A percentile compares a stretch with the other conserved stretches of the same genome.
phyloP scores from a whole-genome alignment of 1,139 yeast species.

The Zygoascus meyerae region DNA sequence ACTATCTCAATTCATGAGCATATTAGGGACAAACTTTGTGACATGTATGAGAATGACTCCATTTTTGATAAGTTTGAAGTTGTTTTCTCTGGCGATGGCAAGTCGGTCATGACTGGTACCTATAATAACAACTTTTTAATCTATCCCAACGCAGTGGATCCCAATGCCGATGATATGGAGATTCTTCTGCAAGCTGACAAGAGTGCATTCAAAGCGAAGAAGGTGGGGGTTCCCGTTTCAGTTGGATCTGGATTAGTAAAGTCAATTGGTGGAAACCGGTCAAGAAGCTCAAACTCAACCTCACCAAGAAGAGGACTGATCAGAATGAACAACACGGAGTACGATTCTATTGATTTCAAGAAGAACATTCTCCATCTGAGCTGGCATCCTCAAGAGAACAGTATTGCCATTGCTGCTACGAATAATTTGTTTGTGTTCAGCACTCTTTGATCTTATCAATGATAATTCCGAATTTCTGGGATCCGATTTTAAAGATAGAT shows the following conservation, averaged over 20 bases:
- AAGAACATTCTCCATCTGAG: slow-evolving; percentile 92
- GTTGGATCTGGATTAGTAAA: slow-evolving; percentile 20
- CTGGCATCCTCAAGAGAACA: slow-evolving; percentile 97
- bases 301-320: slow-evolving; percentile 25
- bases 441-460: slow-evolving; percentile 23
- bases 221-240: slow-evolving; percentile 40
- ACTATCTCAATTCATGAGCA: slow-evolving; percentile 96
- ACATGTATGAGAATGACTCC: slow-evolving; percentile 97
- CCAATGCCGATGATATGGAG: slow-evolving; percentile 56
- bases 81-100: slow-evolving; percentile 88
- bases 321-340: slow-evolving; percentile 47
- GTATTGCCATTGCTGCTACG: slow-evolving; percentile 97
- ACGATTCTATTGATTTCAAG: slow-evolving; percentile 87
- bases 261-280: slow-evolving; percentile 12
- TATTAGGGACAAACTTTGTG: slow-evolving; percentile 87
- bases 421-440: slow-evolving; percentile 58
- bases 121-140: slow-evolving; percentile 97
- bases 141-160: slow-evolving; percentile 68
- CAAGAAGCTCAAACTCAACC: slow-evolving; percentile 20
- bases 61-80: slow-evolving; percentile 98
- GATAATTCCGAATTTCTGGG: neutral
- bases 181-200: slow-evolving; percentile 95
- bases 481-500: neutral
- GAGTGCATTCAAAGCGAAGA: slow-evolving; percentile 86
- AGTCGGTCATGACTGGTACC: slow-evolving; percentile 93